Evolutionary conservation across 208 protist species (phyloP), one percentile per base, ranked within the genome.

Genomic region (Leishmania aethiopica): DNA sequence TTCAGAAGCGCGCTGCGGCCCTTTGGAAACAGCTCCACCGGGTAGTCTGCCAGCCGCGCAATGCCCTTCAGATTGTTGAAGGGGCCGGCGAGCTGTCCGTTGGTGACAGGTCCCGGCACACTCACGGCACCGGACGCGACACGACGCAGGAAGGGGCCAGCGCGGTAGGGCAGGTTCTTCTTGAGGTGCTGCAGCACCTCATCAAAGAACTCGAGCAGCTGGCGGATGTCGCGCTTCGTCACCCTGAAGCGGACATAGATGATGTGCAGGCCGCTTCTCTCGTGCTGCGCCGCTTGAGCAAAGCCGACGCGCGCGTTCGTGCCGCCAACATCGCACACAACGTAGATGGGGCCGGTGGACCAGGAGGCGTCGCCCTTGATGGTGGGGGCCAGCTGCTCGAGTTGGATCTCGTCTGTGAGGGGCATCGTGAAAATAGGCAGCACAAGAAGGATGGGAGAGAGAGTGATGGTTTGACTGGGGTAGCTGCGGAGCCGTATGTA

Each of bases 301-400:
- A 96, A 96, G 69, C 92, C 92, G 72, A 96, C 75, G 22, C 92
- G 88, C 10, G 92, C 90, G 78, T 90, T 93, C n/a, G 89, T 94
- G 74, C 89, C 92, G 60, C 92, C 92, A 62, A 96, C 83, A 69
- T 96, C 92, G 55, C 88, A 91, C 79, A 96, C 79, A 64, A 94
- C 93, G 83, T 89, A 90, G 66, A 96, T 79, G 7, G 89, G 88
- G 0, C 77, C 79, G 32, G 35, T 77, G 40, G 77, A 53, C 89
- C 90, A 94, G 40, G 60, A 67, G 32, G 67, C 60, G 22, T 70
- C 80, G 72, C 57, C 49, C 77, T 47, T 32, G 49, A 95, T 73
- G 35, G 81, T 88, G 35, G 75, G 22, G 64, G 77, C 51, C 45
- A 95, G 78, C 51, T 91, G 59, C 51, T 82, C 69, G 4, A 77